These are phyloP conservation scores for Strigomonas culicis DNA, from an alignment of 208 protist genomes.

Conservation along the genomic window DNA sequence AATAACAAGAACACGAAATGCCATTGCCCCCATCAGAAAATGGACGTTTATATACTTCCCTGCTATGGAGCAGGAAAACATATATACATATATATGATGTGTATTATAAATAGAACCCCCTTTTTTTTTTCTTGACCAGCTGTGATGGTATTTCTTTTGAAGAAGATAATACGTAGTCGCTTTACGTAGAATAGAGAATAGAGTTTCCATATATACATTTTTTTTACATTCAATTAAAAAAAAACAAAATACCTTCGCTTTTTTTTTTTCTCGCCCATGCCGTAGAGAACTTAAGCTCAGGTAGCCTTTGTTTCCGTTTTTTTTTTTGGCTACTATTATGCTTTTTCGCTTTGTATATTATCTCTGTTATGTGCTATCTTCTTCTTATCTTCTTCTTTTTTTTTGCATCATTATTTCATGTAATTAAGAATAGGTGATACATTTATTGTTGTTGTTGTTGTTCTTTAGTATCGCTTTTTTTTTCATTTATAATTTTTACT, in stretches of 20 bases:
- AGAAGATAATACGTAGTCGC: no score
- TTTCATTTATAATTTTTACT: slow-evolving; percentile 10
- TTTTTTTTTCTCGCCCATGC: not conserved
- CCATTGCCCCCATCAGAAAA: no score
- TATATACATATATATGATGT: not conserved
- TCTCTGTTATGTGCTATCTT: not conserved
- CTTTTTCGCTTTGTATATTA: slow-evolving; percentile 1
- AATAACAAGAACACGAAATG: no score
- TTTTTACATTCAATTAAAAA: not conserved
- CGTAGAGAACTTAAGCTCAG: no score
- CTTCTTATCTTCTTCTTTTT: not conserved
- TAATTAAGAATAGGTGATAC: no score
- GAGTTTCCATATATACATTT: not conserved
- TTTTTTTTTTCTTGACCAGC: not conserved
- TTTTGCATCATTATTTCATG: not conserved
- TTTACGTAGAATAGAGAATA: no score
- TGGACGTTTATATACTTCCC: no score
- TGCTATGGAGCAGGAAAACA: no score
- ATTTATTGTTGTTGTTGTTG: not conserved
- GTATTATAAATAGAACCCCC: not conserved
- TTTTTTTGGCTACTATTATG: no score
- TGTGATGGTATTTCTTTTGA: not conserved
- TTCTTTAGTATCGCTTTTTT: slow-evolving; percentile 1
- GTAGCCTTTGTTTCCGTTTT: no score
- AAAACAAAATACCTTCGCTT: slow-evolving; percentile 1